Evolutionary conservation across 305 asterid genomes (phyloP).

Genomic region (Solanum hybrid): DNA sequence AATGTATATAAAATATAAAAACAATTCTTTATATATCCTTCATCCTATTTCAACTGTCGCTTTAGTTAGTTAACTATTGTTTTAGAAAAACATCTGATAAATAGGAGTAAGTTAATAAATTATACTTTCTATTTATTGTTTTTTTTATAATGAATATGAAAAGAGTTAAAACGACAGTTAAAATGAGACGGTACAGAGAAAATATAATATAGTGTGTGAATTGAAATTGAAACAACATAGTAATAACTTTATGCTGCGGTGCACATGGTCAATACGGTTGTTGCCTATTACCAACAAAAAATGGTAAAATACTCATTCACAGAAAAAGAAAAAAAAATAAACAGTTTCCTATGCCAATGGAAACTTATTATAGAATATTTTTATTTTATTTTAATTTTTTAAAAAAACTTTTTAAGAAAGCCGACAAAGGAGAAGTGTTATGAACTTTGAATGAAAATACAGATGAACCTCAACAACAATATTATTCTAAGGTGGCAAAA

Average conservation of each 20-base stretch:
- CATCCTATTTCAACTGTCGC: too few species aligned
- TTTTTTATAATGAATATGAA: not conserved
- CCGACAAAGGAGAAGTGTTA: too few species aligned
- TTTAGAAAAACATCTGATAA: not conserved
- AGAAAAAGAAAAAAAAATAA: not conserved
- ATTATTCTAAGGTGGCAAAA: not conserved
- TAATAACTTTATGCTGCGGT: not conserved
- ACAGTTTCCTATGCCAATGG: not conserved
- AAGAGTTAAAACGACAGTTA: not conserved
- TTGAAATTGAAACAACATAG: not conserved
- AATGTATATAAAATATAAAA: not conserved
- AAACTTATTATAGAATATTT: not conserved
- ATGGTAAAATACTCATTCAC: not conserved
- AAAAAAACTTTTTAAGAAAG: not conserved
- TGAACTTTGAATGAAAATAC: too few species aligned
- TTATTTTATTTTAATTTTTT: too few species aligned
- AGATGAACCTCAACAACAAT: not conserved
- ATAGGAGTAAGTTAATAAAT: not conserved
- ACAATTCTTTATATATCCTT: not conserved
- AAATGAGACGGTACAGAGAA: too few species aligned
- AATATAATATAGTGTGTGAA: too few species aligned
- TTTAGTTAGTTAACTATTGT: not conserved
- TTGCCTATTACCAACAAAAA: not conserved
- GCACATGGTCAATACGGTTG: slow-evolving; percentile 3
- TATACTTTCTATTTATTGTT: not conserved